Base-by-base conservation (phyloP, 1,139 yeast genomes). In the Yamadazyma conglobata region DNA sequence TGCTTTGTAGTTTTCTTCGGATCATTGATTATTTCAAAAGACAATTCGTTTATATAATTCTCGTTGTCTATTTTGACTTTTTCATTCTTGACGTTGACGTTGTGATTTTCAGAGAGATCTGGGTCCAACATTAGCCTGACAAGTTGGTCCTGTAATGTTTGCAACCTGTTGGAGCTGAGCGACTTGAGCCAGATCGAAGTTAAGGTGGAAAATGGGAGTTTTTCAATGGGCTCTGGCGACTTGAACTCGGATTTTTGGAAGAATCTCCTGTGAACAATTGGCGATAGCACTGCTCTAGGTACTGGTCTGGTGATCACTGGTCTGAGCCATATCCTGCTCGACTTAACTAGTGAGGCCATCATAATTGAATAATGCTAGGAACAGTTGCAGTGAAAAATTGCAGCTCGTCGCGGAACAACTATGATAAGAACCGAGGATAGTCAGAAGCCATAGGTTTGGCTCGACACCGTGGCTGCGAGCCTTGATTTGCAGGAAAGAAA, bases 1-100 rank as follows among this genome's bases (percentile, higher is more conserved):
- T 74, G 73, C 46, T 57, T 58, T 3, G 52, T 47, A 11, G 48
- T 48, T 4, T 46, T 44, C 1, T 33, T 21, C 2, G 38, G 27
- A 25, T 47, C 35, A 22, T 61, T 62, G 3, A 45, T 43, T 19
- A 61, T 46, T 21, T 58, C 55, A 30, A 70, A 48, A 14, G 58
- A 45, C 3, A 68, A 47, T 33, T 68, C 73, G 33, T 66, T 65
- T 19, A 67, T 58, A 36, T 44, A 41, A 34, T 64, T 55, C 2
- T 46, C 42, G 1, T 38, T 34, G 35, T 57, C 69, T 10, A 65
- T 50, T 3, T 40, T 37, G 1, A 60, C 51, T 22, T 48, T 42
- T 20, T 42, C 52, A 27, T 40, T 50, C 2, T 35, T 49, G 18
- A 47, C 42, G 0, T 31, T 32, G 11, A 66, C 48, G 9, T 46